These are phyloP conservation scores for Przewalskia tangutica DNA, from an alignment of 257 asterid genomes.

Conservation along the genomic window DNA sequence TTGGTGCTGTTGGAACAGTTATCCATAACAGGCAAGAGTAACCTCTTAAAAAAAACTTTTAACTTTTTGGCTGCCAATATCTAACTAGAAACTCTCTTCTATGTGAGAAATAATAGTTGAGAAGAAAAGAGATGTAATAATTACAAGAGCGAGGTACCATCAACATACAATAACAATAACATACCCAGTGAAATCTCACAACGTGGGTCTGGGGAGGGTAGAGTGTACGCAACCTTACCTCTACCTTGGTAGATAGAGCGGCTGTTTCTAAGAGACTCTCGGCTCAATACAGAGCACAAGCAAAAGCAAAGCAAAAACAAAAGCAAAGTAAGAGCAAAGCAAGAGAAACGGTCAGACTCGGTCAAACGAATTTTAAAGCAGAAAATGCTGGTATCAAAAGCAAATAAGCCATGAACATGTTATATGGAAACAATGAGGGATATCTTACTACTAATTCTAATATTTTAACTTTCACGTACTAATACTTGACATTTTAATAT, in stretches of 20 bases:
- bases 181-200: no score
- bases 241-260: no score
- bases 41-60: not conserved
- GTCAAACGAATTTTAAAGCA: no score
- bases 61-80: not conserved
- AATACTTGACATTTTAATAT: not conserved
- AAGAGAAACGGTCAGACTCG: no score
- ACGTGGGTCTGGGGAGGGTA: no score
- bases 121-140: not conserved
- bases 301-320: no score
- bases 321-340: no score
- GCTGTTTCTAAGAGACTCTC: no score
- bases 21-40: not conserved
- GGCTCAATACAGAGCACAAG: no score
- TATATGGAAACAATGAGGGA: not conserved
- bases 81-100: not conserved
- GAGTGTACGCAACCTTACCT: no score
- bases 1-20: not conserved
- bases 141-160: not conserved
- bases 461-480: not conserved
- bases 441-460: not conserved
- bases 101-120: not conserved
- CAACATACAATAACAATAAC: not conserved
- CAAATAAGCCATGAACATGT: not conserved
- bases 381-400: no score